These are phyloP conservation scores for Xylaria sp. DNA, from an alignment of 2,329 filamentous ascomycete species.

Conservation along the genomic window DNA sequence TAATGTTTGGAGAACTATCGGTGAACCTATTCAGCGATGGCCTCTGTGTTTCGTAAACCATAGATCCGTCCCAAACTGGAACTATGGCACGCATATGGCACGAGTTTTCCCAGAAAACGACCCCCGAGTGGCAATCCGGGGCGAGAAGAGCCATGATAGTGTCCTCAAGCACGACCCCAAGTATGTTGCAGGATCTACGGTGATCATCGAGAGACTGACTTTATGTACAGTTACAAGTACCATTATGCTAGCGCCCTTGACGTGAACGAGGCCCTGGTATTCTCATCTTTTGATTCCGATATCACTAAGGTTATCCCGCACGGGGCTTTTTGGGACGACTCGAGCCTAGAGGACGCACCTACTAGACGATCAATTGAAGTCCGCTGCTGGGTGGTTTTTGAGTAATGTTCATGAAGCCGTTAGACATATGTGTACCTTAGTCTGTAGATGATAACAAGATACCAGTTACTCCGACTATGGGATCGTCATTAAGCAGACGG, in stretches of 20 bases:
- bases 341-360: constrained; percentile 42
- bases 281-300: constrained; percentile 47
- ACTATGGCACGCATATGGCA: constrained; percentile 43
- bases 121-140: constrained; percentile 42
- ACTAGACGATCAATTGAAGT: constrained; percentile 46
- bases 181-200: constrained; percentile 33
- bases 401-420: constrained; percentile 22
- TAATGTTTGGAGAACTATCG: constrained; percentile 46
- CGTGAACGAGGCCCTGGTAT: constrained; percentile 44
- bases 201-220: constrained; percentile 19
- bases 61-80: constrained; percentile 40
- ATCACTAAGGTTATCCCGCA: constrained; percentile 44
- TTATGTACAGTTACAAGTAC: constrained; percentile 42
- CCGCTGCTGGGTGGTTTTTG: constrained; percentile 46
- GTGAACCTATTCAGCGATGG: constrained; percentile 43
- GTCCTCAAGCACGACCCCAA: constrained; percentile 44
- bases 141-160: constrained; percentile 45
- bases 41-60: constrained; percentile 46
- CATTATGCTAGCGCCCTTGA: constrained; percentile 44
- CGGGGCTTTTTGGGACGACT: constrained; percentile 47
- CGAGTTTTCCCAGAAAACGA: constrained; percentile 44
- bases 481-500: constrained; percentile 11
- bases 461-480: background rate
- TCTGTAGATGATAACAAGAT: constrained; percentile 6
- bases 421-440: constrained; percentile 3